A percentile compares a stretch with the other conserved stretches of the same genome.
These are phyloP conservation scores for Candida xyloterini DNA, from an alignment of 805 yeast genomes.

Conservation along the genomic window DNA sequence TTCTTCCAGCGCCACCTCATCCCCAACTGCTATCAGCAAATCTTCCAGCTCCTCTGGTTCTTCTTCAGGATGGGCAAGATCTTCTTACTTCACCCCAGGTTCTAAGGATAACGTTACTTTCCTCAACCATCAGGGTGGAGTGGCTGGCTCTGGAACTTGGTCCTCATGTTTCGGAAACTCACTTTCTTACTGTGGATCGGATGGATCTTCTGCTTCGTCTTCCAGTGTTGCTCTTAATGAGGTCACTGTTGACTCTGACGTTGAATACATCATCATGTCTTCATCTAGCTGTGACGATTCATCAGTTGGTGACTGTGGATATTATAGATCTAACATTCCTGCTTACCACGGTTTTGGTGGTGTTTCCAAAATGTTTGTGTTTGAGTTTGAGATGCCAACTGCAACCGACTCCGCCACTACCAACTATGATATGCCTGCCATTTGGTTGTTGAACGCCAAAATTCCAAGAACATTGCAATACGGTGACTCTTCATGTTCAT, in stretches of 20 bases:
- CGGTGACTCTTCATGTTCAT: constrained; percentile 81
- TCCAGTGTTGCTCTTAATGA: constrained; percentile 67
- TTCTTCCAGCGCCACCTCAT: constrained; percentile 15
- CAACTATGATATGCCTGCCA: constrained; percentile 96
- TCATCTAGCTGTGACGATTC: constrained; percentile 54
- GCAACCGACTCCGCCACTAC: constrained; percentile 42
- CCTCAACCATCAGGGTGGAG: constrained; percentile 79
- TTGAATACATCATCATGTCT: constrained; percentile 81
- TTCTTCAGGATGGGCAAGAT: constrained; percentile 63
- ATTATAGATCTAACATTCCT: constrained; percentile 79
- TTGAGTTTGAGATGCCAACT: constrained; percentile 92
- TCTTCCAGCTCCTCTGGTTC: constrained; percentile 21
- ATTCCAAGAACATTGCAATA: constrained; percentile 96
- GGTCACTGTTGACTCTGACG: constrained; percentile 65
- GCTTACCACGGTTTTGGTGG: constrained; percentile 96
- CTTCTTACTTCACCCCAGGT: constrained; percentile 65
- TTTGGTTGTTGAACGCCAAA: constrained; percentile 93
- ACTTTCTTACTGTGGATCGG: constrained; percentile 74
- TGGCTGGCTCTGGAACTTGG: constrained; percentile 81
- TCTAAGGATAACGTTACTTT: constrained; percentile 69
- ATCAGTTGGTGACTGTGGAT: constrained; percentile 67
- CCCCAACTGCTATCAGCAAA: constrained; percentile 13
- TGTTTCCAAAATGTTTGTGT: constrained; percentile 75
- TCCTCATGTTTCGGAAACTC: constrained; percentile 88
- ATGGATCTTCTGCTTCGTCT: constrained; percentile 72